Conservation (phyloP, 345 rosid species). For the Brassica incana region DNA sequence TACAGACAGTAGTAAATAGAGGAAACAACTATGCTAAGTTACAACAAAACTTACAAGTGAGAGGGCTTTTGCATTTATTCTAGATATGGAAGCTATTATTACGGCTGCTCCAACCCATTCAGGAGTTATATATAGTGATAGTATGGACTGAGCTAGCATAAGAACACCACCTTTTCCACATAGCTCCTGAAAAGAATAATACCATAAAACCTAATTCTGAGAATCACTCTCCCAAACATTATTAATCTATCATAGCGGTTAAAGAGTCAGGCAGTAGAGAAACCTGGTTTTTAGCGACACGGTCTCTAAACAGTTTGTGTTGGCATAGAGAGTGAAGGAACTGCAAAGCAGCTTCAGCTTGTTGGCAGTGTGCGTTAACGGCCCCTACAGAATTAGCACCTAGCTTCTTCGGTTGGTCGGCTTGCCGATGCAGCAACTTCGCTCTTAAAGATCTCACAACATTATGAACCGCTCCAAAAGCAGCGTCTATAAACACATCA, state of each 20-base stretch:
- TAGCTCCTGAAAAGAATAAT: constrained; percentile 58
- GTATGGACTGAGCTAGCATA: constrained; percentile 62
- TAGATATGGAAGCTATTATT: constrained; percentile 63
- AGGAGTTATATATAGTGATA: constrained; percentile 54
- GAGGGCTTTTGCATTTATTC: constrained; percentile 88
- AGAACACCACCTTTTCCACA: constrained; percentile 89
- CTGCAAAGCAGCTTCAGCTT: constrained; percentile 96
- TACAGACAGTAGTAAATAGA: constrained; percentile 1
- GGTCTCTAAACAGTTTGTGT: constrained; percentile 80
- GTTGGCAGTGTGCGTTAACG: constrained; percentile 69
- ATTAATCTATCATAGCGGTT: not conserved
- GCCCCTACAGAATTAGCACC: constrained; percentile 45
- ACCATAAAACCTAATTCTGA: constrained; percentile 13
- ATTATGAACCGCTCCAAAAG: constrained; percentile 75
- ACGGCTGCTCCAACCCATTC: constrained; percentile 47
- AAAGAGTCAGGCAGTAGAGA: constrained; percentile 23
- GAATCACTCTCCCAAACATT: not conserved
- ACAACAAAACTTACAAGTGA: constrained; percentile 66
- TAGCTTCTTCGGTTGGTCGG: constrained; percentile 34
- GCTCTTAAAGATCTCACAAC: constrained; percentile 60
- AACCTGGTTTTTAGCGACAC: constrained; percentile 82
- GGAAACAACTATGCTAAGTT: not conserved
- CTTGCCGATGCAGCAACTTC: constrained; percentile 51
- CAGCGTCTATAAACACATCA: constrained; percentile 76
- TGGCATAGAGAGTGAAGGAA: constrained; percentile 85